These are phyloP conservation scores for Epichloe elymi DNA, from an alignment of 2,329 filamentous ascomycete genomes.

Conservation along the genomic window DNA sequence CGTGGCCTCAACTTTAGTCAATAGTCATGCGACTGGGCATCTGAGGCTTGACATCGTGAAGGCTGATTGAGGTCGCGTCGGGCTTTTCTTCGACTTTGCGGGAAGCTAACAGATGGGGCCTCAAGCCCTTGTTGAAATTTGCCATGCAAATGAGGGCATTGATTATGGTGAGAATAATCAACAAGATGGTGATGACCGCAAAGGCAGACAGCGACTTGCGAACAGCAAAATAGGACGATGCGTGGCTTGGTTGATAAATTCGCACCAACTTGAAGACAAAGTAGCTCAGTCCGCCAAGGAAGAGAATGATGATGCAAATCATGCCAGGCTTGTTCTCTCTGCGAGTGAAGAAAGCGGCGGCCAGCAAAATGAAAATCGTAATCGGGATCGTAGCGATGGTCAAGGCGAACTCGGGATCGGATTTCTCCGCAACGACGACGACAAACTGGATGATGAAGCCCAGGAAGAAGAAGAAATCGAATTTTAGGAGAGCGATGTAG, in stretches of 20 bases:
- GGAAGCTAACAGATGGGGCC: conserved; percentile 61
- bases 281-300: conserved; percentile 80
- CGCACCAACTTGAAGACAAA: conserved; percentile 97
- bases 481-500: conserved; percentile 94
- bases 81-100: conserved; percentile 38
- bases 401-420: conserved; percentile 65
- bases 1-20: conserved; percentile 29
- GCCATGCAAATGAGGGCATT: conserved; percentile 77
- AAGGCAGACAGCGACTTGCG: conserved; percentile 83
- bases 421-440: conserved; percentile 65
- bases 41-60: conserved; percentile 43
- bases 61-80: conserved; percentile 41
- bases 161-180: conserved; percentile 78
- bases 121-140: conserved; percentile 85
- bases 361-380: conserved; percentile 76
- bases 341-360: conserved; percentile 74
- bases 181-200: conserved; percentile 77
- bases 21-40: conserved; percentile 48
- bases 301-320: conserved; percentile 65
- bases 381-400: conserved; percentile 84
- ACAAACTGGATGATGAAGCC: conserved; percentile 97
- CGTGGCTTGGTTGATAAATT: conserved; percentile 63
- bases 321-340: conserved; percentile 73
- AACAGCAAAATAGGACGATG: conserved; percentile 58
- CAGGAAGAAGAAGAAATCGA: conserved; percentile 99